Conservation (phyloP, 2,329 filamentous ascomycete genomes). For the Verticillium isaacii region DNA sequence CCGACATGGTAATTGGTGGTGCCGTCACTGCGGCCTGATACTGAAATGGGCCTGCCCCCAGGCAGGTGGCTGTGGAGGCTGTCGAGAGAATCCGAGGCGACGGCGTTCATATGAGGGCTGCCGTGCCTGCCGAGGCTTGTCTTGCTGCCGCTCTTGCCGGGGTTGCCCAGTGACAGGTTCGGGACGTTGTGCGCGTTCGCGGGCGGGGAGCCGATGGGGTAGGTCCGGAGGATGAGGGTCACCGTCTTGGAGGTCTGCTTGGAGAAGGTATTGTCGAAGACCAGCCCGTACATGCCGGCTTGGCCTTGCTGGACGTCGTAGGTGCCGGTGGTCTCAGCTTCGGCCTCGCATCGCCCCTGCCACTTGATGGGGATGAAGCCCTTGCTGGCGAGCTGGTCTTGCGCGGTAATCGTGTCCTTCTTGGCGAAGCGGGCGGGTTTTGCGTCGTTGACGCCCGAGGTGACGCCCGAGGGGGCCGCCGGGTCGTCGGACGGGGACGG, state of each 20-base stretch:
- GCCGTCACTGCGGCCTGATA: conserved; percentile 48
- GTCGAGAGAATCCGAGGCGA: conserved; percentile 52
- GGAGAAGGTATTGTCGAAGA: conserved; percentile 98
- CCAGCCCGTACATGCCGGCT: conserved; percentile 90
- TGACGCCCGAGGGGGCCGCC: conserved; percentile 42
- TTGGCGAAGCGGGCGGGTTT: conserved; percentile 45
- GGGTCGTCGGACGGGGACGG: conserved; percentile 37
- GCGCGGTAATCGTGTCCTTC: conserved; percentile 55
- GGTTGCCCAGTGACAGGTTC: conserved; percentile 33
- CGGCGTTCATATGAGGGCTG: conserved; percentile 39
- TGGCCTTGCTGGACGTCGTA: conserved; percentile 72
- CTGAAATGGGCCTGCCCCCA: conserved; percentile 38
- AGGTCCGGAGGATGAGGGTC: conserved; percentile 90
- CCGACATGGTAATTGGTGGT: conserved; percentile 70
- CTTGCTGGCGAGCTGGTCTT: conserved; percentile 60
- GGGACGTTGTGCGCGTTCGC: conserved; percentile 64
- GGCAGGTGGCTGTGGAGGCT: conserved; percentile 51
- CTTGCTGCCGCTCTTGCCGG: conserved; percentile 29
- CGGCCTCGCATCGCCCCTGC: conserved; percentile 93
- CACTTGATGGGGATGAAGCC: conserved; percentile 71
- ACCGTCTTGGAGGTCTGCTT: conserved; percentile 93
- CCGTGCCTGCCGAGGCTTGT: conserved; percentile 46
- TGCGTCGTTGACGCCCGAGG: conserved; percentile 34
- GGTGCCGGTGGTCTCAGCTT: conserved; percentile 88
- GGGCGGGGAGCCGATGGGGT: conserved; percentile 76